Conservation (phyloP, 257 asterid genomes). For the Fraxinus cuspidata region DNA sequence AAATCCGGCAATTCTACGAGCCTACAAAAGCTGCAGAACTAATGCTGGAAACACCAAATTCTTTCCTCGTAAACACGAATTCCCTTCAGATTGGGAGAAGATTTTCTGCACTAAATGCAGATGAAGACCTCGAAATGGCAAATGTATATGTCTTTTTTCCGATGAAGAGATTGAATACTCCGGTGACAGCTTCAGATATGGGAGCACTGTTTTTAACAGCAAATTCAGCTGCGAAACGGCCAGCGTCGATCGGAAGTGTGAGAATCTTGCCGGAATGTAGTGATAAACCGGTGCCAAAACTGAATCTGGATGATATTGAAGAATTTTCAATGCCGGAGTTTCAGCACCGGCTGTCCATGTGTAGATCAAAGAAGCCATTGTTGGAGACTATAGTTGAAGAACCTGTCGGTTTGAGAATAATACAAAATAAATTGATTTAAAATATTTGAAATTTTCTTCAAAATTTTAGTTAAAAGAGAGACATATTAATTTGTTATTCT, state of each 20-base stretch:
- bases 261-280: constrained; percentile 59
- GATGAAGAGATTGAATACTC: constrained; percentile 64
- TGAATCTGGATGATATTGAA: constrained; percentile 66
- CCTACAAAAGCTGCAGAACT: constrained; percentile 56
- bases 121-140: constrained; percentile 77
- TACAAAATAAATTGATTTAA: background rate
- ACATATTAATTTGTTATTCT: background rate
- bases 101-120: constrained; percentile 72
- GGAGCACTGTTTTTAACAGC: constrained; percentile 66
- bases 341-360: constrained; percentile 52
- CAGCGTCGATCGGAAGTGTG: constrained; percentile 33
- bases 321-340: constrained; percentile 56
- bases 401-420: constrained; percentile 34
- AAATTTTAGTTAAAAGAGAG: background rate
- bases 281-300: constrained; percentile 40
- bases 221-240: constrained; percentile 51
- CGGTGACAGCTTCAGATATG: constrained; percentile 69
- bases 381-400: constrained; percentile 85
- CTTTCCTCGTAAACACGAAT: constrained; percentile 53
- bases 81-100: constrained; percentile 71
- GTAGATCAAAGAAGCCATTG: constrained; percentile 86
- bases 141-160: constrained; percentile 67
- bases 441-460: background rate
- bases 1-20: constrained; percentile 39
- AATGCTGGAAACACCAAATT: constrained; percentile 60